These are phyloP conservation scores for Phlegmacium glaucopus DNA, from an alignment of 768 basidiomycete genomes.

Conservation along the genomic window DNA sequence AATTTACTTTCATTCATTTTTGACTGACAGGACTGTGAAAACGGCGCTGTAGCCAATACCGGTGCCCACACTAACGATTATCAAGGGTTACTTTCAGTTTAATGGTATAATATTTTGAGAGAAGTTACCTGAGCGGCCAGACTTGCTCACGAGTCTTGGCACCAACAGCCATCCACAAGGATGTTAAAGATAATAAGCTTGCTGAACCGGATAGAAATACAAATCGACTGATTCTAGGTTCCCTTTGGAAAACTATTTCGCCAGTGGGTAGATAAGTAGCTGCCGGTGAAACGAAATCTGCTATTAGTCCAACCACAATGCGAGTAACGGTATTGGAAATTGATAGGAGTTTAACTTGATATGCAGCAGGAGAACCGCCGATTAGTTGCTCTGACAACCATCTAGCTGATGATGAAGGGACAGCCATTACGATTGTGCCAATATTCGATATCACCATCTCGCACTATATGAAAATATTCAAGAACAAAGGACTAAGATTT, in stretches of 20 bases:
- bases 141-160: slow-evolving; percentile 47
- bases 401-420: slow-evolving; percentile 34
- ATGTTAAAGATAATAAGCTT: slow-evolving; percentile 46
- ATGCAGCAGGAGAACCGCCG: slow-evolving; percentile 40
- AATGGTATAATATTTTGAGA: not conserved
- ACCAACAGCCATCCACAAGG: slow-evolving; percentile 50
- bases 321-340: slow-evolving; percentile 70
- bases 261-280: slow-evolving; percentile 40
- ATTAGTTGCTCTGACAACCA: slow-evolving; percentile 14
- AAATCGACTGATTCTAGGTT: slow-evolving; percentile 58
- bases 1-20: too few species aligned
- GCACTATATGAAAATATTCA: slow-evolving; percentile 34
- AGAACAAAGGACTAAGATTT: not conserved
- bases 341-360: slow-evolving; percentile 70
- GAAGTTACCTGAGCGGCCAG: slow-evolving; percentile 67
- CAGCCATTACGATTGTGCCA: slow-evolving; percentile 68
- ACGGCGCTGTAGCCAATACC: slow-evolving; percentile 68
- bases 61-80: slow-evolving; percentile 48
- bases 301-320: slow-evolving; percentile 62
- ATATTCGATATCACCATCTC: slow-evolving; percentile 87
- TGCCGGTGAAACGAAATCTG: slow-evolving; percentile 69
- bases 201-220: slow-evolving; percentile 53
- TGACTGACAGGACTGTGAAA: slow-evolving; percentile 68
- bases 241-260: slow-evolving; percentile 34
- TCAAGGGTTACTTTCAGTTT: not conserved